Base-by-base conservation (phyloP, 2,329 filamentous ascomycete genomes). In the Esteya vermicola region DNA sequence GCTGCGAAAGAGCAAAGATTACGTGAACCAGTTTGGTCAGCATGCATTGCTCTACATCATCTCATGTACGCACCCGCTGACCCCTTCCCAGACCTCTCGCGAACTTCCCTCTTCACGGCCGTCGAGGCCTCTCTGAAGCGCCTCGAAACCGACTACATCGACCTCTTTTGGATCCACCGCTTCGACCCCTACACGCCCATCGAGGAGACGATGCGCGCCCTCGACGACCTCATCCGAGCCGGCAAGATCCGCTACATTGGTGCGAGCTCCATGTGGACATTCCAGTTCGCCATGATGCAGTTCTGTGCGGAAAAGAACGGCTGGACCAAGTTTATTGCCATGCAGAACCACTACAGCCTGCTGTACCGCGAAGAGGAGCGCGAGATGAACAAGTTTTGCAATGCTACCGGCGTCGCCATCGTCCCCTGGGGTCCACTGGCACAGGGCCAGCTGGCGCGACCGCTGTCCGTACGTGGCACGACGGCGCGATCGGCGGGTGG, bases 311-410 rank as follows among this genome's bases (percentile, higher is more conserved):
- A 72, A 45, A 63, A 64, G 48, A 60, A 74, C 44, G 65, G 68
- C 21, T 77, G 70, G 72, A 72, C 68, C 14, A 70, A 75, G 51
- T 77, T 78, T 50, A 56, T 77, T 45, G 65, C 61, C 16, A 78
- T 78, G 73, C 73, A 78, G 31, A 73, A 74, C 48, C 63, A 68
- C 41, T 70, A 78, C 54, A 75, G 72, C 49, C 56, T 75, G 9
- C 51, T 73, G 4, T 78, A 78, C 54, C 66, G 78, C n/a, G 77
- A 82, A 52, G 78, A 81, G 43, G 61, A 64, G 53, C 57, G 61
- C 32, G 61, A 64, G 53, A 62, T 63, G 60, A 62, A 54, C 49
- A 55, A 55, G 27, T 63, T 58, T 52, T 64, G 61, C 50, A 52
- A 56, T 45, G 56, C 57, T 31, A 62, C 60, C 1, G 59, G 59